phyloP scores from a whole-genome alignment of 140 eudicot genomes.

The Oenanthe javanica region DNA sequence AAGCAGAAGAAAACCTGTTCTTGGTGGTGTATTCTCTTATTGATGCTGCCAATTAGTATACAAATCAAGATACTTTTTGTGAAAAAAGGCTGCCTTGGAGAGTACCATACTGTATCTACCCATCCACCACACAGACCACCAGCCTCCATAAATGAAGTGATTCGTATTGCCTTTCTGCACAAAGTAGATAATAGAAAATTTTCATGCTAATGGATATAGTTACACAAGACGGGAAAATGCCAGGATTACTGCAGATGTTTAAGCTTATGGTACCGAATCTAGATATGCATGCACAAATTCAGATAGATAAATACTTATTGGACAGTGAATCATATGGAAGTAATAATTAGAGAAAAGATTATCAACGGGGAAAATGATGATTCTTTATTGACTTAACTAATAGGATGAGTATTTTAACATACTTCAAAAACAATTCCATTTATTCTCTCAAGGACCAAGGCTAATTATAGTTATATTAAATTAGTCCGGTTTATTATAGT shows the following conservation, averaged over 20 bases:
- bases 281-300: not conserved
- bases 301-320: not conserved
- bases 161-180: not conserved
- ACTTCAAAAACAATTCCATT: not conserved
- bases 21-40: slow-evolving; percentile 62
- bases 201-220: not conserved
- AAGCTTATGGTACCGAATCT: not conserved
- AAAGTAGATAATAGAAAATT: not conserved
- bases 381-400: not conserved
- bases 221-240: not conserved
- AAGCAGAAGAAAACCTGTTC: slow-evolving; percentile 41
- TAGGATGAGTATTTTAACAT: not conserved
- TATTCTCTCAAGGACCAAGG: not conserved
- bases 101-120: slow-evolving; percentile 92
- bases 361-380: not conserved
- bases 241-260: not conserved
- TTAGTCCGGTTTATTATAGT: too few relatives aligned
- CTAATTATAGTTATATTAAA: too few relatives aligned
- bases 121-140: slow-evolving; percentile 99
- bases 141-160: slow-evolving; percentile 53
- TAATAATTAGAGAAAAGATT: not conserved
- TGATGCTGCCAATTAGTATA: slow-evolving; percentile 74
- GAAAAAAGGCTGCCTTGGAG: slow-evolving; percentile 90
- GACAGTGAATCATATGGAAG: not conserved
- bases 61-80: slow-evolving; percentile 58